Conservation (phyloP, 805 yeast species). For the Hanseniaspora taiwanica region DNA sequence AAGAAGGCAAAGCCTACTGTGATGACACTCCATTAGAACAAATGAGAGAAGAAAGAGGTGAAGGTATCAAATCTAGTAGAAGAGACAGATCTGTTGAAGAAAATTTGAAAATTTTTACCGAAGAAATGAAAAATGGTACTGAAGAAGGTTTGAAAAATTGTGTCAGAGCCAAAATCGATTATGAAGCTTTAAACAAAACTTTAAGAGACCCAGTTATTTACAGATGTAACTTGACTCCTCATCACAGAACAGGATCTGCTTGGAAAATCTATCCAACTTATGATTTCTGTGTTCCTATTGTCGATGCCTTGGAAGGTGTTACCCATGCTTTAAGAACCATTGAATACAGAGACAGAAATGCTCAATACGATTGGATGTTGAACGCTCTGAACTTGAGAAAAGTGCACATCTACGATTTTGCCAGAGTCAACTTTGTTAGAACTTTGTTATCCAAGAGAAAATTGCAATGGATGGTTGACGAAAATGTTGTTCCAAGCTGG, state of each 20-base stretch:
- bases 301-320: constrained; percentile 91
- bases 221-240: constrained; percentile 95
- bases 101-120: constrained; percentile 69
- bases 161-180: constrained; percentile 93
- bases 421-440: constrained; percentile 92
- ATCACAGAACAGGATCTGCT: constrained; percentile 82
- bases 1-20: constrained; percentile 93
- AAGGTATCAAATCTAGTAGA: constrained; percentile 84
- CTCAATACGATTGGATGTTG: constrained; percentile 95
- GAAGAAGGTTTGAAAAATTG: constrained; percentile 87
- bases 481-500: constrained; percentile 80
- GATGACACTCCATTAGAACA: constrained; percentile 89
- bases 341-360: constrained; percentile 97
- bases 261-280: constrained; percentile 99
- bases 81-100: constrained; percentile 91
- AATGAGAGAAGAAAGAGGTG: constrained; percentile 99
- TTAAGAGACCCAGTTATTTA: constrained; percentile 96
- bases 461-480: constrained; percentile 98
- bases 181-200: constrained; percentile 83
- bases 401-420: constrained; percentile 96
- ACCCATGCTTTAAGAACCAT: constrained; percentile 96
- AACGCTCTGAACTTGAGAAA: constrained; percentile 70
- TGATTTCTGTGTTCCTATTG: constrained; percentile 97
- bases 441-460: constrained; percentile 93
- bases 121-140: constrained; percentile 90